A percentile compares a stretch with the other conserved stretches of the same genome.
Evolutionary conservation across 345 rosid species (phyloP).

Genomic region (Citrus hindsii): DNA sequence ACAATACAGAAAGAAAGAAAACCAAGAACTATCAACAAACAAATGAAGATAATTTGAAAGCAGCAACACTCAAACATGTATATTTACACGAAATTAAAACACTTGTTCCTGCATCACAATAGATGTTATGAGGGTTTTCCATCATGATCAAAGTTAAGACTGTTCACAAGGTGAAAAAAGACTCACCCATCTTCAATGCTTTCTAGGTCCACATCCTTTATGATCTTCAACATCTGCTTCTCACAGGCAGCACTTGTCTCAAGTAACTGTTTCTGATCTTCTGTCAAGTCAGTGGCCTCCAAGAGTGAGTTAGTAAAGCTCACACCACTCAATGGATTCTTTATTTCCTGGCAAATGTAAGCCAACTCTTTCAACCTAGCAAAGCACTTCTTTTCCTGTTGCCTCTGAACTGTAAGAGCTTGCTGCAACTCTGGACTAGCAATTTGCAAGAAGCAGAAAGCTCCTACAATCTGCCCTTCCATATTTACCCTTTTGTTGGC

Average conservation of each 20-base stretch:
- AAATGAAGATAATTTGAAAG: neutral
- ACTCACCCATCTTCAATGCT: conserved; percentile 79
- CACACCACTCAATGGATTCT: conserved; percentile 75
- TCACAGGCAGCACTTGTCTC: conserved; percentile 86
- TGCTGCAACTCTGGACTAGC: conserved; percentile 92
- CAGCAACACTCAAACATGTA: neutral
- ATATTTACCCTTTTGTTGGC: conserved; percentile 74
- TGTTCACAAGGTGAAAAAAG: neutral
- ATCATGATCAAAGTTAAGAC: neutral
- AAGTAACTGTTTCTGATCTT: conserved; percentile 85
- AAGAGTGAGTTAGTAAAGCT: conserved; percentile 70
- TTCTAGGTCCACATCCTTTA: conserved; percentile 61
- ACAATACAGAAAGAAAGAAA: neutral
- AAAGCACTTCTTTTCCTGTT: conserved; percentile 58
- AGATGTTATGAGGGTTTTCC: neutral
- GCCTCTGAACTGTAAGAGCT: conserved; percentile 69
- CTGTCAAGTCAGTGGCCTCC: conserved; percentile 65
- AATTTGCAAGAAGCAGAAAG: conserved; percentile 95
- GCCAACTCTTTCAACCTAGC: conserved; percentile 77
- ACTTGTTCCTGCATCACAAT: neutral
- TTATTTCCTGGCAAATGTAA: conserved; percentile 75
- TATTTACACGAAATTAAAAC: neutral
- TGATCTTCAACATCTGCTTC: conserved; percentile 73
- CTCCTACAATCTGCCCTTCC: conserved; percentile 76
- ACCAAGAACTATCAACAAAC: neutral